Conservation (phyloP, 1,284 basidiomycete species). For the Pseudozyma sp. region DNA sequence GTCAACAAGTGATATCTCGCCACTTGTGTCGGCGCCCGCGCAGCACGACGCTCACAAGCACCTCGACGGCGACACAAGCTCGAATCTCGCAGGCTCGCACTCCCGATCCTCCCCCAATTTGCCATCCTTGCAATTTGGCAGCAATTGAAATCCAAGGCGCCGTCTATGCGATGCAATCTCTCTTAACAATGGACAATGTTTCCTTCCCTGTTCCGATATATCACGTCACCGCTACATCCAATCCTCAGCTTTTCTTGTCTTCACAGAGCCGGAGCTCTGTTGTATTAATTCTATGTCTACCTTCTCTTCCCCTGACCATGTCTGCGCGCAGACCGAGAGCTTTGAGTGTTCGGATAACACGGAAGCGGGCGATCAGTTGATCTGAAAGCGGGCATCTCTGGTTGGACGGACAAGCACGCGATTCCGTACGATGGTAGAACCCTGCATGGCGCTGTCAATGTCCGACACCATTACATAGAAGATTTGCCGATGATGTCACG, state of each 20-base stretch:
- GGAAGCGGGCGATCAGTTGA: no score
- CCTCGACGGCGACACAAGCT: not conserved
- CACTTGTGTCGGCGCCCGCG: conserved; percentile 4
- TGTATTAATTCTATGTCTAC: conserved; percentile 31
- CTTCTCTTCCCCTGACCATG: not conserved
- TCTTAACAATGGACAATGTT: conserved; percentile 9
- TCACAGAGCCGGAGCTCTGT: conserved; percentile 37
- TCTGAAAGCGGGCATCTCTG: no score
- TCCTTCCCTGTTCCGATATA: not conserved
- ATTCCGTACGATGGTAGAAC: no score
- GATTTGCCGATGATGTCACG: no score
- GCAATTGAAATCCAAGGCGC: not conserved
- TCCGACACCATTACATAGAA: no score
- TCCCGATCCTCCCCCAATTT: conserved; percentile 43
- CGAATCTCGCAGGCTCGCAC: not conserved
- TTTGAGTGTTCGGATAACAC: no score
- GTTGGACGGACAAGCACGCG: no score
- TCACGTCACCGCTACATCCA: not conserved
- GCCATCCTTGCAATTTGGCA: conserved; percentile 10
- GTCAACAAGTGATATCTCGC: conserved; percentile 1
- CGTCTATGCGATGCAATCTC: not conserved
- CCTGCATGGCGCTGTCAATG: no score
- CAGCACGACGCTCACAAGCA: conserved; percentile 5
- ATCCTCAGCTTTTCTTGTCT: not conserved
- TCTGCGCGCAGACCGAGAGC: no score